Percentiles rank a stretch among this genome's conserved stretches.
Conservation (phyloP, 768 basidiomycete species). For the Lentinula sp. region DNA sequence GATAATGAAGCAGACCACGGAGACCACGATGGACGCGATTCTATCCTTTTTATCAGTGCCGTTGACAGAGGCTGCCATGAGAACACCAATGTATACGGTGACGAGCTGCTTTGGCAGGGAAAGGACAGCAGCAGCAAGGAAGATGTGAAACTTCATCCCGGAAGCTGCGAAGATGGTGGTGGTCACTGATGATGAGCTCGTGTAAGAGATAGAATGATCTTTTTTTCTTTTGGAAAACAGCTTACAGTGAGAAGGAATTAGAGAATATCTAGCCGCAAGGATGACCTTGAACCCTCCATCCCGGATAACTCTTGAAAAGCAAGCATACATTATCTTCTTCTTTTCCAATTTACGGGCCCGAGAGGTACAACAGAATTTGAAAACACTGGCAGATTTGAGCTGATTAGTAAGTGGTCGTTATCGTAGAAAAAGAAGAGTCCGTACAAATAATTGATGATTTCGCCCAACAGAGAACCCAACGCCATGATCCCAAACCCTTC, state of each 20-base stretch:
- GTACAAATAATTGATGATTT: slow-evolving; percentile 59
- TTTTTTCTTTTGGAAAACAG: neutral
- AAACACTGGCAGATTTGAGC: slow-evolving; percentile 30
- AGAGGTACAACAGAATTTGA: slow-evolving; percentile 46
- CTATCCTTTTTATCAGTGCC: neutral
- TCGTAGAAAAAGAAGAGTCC: slow-evolving; percentile 12
- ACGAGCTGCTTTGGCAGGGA: slow-evolving; percentile 31
- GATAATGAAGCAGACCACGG: neutral
- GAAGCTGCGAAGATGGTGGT: slow-evolving; percentile 23
- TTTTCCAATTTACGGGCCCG: slow-evolving; percentile 47
- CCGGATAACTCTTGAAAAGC: slow-evolving; percentile 39
- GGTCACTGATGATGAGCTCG: slow-evolving; percentile 15
- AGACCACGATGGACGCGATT: neutral
- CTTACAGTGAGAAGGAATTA: slow-evolving; percentile 16
- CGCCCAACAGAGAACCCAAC: slow-evolving; percentile 54
- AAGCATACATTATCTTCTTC: slow-evolving; percentile 25
- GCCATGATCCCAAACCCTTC: slow-evolving; percentile 57
- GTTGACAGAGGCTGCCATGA: neutral
- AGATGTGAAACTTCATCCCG: slow-evolving; percentile 25
- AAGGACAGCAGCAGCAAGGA: slow-evolving; percentile 24
- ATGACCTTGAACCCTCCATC: slow-evolving; percentile 62
- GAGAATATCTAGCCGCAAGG: slow-evolving; percentile 45
- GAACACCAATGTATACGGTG: slow-evolving; percentile 23
- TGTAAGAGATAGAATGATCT: neutral
- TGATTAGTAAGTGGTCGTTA: neutral